Evolutionary conservation across 1,139 yeast species (phyloP), one percentile per base, ranked within the genome.

Genomic region (Casaregolazyma suthepensis): DNA sequence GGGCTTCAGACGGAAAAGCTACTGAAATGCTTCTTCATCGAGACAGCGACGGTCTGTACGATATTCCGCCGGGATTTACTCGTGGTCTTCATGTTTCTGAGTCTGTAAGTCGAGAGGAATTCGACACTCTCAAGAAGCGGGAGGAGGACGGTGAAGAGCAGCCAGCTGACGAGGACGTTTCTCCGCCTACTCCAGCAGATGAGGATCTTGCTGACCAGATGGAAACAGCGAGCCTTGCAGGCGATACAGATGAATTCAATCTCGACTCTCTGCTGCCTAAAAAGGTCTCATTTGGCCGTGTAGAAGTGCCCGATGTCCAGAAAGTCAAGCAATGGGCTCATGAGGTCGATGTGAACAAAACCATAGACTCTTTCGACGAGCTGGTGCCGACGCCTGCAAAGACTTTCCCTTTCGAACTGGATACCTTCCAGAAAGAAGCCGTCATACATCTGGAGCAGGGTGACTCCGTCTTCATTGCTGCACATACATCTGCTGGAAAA

Each of bases 401-500:
- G 53, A 82, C 80, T 42, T 94, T 93, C 85, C 98, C 99, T 0
- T 93, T 93, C 64, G 91, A 87, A 60, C 76, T 93, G 55, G 99
- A 93, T 73, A 87, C 90, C 35, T 93, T 93, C 72, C 99, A 93
- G 70, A 91, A 94, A 67, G 97, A 94, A 65, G 97, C 99, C 0
- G 89, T 93, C 1, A 93, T 90, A 60, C 97, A 93, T 72, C 78
- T 93, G 60, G 99, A 93, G 66, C 95, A 91, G 67, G 96, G 96
- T 48, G 99, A 93, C 67, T 90, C 98, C 0, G 99, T 93, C 1
- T 88, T 93, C 69, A 98, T 93, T 2, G 97, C 99, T 5, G 99
- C 99, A 0, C 99, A 93, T 68, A 88, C 96, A 0, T 88, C 98
- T 31, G 99, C 99, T 6, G 99, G 99, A 74, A 93, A 93, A 68